phyloP scores from a whole-genome alignment of 2,329 filamentous ascomycete genomes.

The Malbranchea zuffiana region DNA sequence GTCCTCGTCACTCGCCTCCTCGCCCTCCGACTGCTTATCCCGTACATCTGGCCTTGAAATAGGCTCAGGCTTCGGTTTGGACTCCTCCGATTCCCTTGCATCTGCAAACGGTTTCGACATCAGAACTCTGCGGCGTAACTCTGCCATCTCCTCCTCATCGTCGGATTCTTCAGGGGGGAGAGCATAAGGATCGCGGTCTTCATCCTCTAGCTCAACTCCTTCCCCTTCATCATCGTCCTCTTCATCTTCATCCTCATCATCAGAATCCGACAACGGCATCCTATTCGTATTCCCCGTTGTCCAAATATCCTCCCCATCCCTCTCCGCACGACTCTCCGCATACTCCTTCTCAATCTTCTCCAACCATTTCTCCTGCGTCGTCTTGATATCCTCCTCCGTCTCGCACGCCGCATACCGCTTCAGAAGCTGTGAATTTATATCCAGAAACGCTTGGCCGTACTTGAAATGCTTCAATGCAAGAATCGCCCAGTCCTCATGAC shows the following conservation, averaged over 20 bases:
- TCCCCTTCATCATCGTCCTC: constrained; percentile 39
- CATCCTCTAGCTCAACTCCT: constrained; percentile 36
- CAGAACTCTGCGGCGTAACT: constrained; percentile 79
- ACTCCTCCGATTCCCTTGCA: constrained; percentile 33
- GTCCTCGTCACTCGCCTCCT: constrained; percentile 57
- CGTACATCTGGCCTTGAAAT: constrained; percentile 48
- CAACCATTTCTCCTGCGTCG: constrained; percentile 77
- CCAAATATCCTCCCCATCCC: constrained; percentile 62
- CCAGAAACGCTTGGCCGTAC: constrained; percentile 77
- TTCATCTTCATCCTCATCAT: constrained; percentile 32
- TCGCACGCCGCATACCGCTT: constrained; percentile 75
- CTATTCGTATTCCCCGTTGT: constrained; percentile 81
- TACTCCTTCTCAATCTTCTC: constrained; percentile 84
- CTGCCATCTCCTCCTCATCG: constrained; percentile 85
- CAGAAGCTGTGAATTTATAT: constrained; percentile 76
- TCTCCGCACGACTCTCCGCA: constrained; percentile 58
- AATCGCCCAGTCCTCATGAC: constrained; percentile 81
- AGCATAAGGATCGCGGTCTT: constrained; percentile 56
- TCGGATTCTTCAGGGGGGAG: constrained; percentile 71
- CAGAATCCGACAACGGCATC: constrained; percentile 40
- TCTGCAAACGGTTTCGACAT: constrained; percentile 70
- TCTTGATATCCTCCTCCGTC: constrained; percentile 72
- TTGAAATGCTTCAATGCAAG: constrained; percentile 73
- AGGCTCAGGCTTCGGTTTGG: constrained; percentile 50
- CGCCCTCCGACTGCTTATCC: constrained; percentile 44